Evolutionary conservation across 441 rosid species (phyloP).

Genomic region (Pelargonium citronellum): DNA sequence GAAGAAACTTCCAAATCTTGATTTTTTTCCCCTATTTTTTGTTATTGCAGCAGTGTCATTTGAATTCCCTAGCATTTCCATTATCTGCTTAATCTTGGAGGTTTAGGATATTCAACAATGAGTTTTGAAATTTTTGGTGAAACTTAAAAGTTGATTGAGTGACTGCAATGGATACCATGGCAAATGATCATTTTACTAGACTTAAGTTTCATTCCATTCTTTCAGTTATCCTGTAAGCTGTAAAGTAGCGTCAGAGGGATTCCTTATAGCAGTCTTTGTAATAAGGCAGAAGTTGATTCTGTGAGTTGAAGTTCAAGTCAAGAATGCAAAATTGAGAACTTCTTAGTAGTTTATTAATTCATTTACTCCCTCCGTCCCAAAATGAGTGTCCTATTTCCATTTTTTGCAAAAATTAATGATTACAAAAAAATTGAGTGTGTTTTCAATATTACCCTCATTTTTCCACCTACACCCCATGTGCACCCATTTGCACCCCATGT

Average conservation of each 20-base stretch:
- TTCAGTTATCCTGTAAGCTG: not conserved
- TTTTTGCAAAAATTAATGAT: too few species aligned
- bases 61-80: not conserved
- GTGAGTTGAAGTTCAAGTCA: not conserved
- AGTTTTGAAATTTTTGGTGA: not conserved
- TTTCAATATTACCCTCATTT: too few species aligned
- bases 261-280: conserved; percentile 1
- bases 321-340: not conserved
- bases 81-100: conserved; percentile 4
- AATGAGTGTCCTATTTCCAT: too few species aligned
- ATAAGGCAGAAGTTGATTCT: not conserved
- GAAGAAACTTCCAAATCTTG: not conserved
- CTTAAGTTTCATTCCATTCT: not conserved
- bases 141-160: not conserved
- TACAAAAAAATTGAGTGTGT: too few species aligned
- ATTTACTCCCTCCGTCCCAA: too few species aligned
- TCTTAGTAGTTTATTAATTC: not conserved
- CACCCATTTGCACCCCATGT: too few species aligned
- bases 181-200: not conserved
- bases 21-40: not conserved
- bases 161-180: too few species aligned
- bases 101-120: not conserved
- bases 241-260: not conserved
- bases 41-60: not conserved
- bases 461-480: too few species aligned